Evolutionary conservation across 1,284 basidiomycete genomes (phyloP).

Genomic region (Tilletia setariae): DNA sequence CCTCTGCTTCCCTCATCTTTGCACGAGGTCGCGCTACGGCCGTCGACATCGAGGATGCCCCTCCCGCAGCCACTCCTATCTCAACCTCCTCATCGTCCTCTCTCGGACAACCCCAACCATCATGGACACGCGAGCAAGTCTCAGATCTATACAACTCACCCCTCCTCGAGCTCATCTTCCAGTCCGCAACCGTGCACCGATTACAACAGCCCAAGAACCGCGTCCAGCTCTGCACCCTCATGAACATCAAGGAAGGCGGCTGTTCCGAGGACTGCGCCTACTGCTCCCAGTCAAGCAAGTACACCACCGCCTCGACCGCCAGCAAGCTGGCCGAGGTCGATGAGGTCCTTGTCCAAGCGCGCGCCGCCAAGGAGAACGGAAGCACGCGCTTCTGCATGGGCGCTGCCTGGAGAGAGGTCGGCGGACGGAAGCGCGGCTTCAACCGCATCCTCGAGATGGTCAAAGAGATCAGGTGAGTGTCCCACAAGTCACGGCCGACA

Average conservation of each 20-base stretch:
- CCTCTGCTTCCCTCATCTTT: constrained; percentile 1
- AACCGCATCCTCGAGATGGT: constrained; percentile 94
- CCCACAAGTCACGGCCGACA: too few relatives aligned
- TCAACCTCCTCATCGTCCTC: not conserved
- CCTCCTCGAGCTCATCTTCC: constrained; percentile 51
- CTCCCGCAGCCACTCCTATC: not conserved
- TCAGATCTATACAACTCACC: constrained; percentile 49
- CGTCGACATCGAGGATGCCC: not conserved
- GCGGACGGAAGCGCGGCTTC: constrained; percentile 89
- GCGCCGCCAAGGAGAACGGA: constrained; percentile 90
- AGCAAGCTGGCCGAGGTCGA: constrained; percentile 84
- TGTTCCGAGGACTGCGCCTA: constrained; percentile 98
- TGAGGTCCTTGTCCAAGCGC: constrained; percentile 71
- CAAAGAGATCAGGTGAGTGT: constrained; percentile 60
- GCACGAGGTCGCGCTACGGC: constrained; percentile 4
- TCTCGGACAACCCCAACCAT: constrained; percentile 22
- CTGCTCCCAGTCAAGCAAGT: constrained; percentile 91
- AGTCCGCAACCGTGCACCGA: constrained; percentile 68
- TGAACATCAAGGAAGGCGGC: constrained; percentile 92
- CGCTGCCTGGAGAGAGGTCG: constrained; percentile 95
- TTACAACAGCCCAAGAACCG: constrained; percentile 80
- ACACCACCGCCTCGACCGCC: constrained; percentile 84
- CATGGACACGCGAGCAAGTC: constrained; percentile 47
- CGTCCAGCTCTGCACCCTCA: constrained; percentile 92
- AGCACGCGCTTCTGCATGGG: constrained; percentile 99